Evolutionary conservation across 331 rosid species (phyloP), one percentile per base, ranked within the genome.

Genomic region (Pyracantha coccinea): DNA sequence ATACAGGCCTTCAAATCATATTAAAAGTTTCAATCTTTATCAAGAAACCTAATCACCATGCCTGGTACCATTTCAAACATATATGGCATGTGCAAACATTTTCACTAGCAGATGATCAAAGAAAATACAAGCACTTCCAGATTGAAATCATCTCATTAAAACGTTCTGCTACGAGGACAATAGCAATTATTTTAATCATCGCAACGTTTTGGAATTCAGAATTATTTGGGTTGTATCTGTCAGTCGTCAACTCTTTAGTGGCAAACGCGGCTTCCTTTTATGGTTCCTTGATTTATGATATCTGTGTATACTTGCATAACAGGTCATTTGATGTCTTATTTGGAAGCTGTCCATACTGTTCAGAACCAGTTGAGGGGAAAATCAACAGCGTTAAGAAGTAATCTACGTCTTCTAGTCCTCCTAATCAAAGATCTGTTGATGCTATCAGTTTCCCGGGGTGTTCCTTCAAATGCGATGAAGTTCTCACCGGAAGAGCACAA

Each of bases 291-390:
- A 45, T 17, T 21, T 13, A 21, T 71, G 29, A 59, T 9, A 25
- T 47, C 4, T 64, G 19, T 29, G 15, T 24, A 24, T 24, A 54
- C 58, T 69, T 78, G 78, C 78, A 70, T 62, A 60, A 11, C 84
- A 83, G 84, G 79, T 79, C 79, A 79, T 83, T 79, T 64, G 61
- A 83, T 62, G 79, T 83, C 47, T 59, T 79, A 12, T 83, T 79
- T 45, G 84, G 84, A 66, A 83, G 78, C 44, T 83, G 86, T 55
- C 77, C 84, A 27, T 83, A 83, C 65, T 79, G 86, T 77, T 83
- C 83, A n/a, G 83, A 83, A 62, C 78, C 86, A 41, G 71, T 83
- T 52, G 83, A 76, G 2, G 86, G 79, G 75, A 83, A 79, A 73
- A 75, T 75, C 63, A 72, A 60, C 32, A 60, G 53, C 61, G 27